Evolutionary conservation across 2,329 filamentous ascomycete genomes (phyloP).

Genomic region (Sphaerulina vaccinii): DNA sequence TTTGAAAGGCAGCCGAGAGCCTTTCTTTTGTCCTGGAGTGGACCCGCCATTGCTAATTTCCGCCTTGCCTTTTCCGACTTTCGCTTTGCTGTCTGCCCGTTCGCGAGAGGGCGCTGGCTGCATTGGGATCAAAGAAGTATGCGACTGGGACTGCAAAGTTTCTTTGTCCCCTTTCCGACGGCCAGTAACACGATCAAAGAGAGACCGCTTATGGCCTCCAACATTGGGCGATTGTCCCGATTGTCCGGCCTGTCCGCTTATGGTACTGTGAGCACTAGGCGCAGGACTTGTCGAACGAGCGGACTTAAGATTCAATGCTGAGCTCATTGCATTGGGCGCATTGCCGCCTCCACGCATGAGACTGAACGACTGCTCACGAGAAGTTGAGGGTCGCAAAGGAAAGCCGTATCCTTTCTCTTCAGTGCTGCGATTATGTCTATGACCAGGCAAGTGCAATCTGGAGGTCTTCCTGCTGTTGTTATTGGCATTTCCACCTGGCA

Average conservation of each 20-base stretch:
- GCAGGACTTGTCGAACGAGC: constrained; percentile 77
- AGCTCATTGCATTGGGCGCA: constrained; percentile 47
- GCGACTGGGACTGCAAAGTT: constrained; percentile 42
- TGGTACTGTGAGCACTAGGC: constrained; percentile 67
- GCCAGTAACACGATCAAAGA: constrained; percentile 55
- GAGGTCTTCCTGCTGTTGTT: constrained; percentile 42
- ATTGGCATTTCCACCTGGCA: constrained; percentile 32
- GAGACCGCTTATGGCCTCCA: constrained; percentile 47
- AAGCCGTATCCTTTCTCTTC: constrained; percentile 55
- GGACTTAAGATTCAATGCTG: constrained; percentile 50
- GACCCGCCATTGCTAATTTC: constrained; percentile 22
- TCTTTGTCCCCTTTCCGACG: constrained; percentile 49
- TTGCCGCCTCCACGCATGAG: constrained; percentile 55
- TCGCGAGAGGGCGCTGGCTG: constrained; percentile 31
- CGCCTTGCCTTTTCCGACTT: constrained; percentile 24
- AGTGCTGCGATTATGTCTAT: constrained; percentile 66
- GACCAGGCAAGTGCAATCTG: constrained; percentile 63
- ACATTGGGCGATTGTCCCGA: constrained; percentile 60
- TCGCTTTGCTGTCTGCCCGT: constrained; percentile 30
- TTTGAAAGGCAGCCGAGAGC: constrained; percentile 55
- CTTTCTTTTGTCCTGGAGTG: constrained; percentile 28
- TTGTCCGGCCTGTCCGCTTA: constrained; percentile 51
- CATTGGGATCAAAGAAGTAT: constrained; percentile 41
- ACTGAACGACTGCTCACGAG: constrained; percentile 69
- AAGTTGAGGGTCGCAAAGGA: constrained; percentile 67